Conservation (phyloP, 169 alveolate species). For the Neospora caninum region DNA sequence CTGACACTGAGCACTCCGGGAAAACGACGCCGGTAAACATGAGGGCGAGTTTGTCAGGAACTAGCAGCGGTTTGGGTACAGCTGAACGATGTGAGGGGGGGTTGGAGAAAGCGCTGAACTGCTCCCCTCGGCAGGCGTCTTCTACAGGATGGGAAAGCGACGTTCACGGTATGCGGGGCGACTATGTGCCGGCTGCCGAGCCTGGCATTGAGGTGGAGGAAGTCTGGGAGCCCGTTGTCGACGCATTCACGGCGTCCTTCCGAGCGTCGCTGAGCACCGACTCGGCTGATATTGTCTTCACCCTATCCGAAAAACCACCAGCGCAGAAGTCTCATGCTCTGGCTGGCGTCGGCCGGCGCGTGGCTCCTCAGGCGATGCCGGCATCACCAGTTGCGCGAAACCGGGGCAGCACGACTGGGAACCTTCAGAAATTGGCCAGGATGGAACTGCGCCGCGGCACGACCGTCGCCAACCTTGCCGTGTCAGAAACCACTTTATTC, state of each 20-base stretch:
- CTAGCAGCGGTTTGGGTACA: too few species aligned
- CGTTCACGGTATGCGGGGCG: too few species aligned
- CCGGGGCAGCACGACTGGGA: not conserved
- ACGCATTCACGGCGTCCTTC: not conserved
- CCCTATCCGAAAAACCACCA: not conserved
- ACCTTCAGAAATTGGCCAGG: not conserved
- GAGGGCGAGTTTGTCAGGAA: too few species aligned
- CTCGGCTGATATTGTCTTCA: not conserved
- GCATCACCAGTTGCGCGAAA: not conserved
- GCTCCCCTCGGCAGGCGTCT: too few species aligned
- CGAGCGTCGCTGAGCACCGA: not conserved
- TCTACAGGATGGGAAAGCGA: too few species aligned
- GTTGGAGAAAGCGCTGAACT: too few species aligned
- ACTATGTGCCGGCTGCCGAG: not conserved
- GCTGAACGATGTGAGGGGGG: too few species aligned
- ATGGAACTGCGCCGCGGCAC: not conserved
- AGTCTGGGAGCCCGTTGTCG: slow-evolving; percentile 6
- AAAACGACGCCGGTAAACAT: too few species aligned
- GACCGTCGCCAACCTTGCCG: not conserved
- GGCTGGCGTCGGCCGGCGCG: not conserved
- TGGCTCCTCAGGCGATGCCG: not conserved
- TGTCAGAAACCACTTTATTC: not conserved
- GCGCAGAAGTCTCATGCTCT: not conserved
- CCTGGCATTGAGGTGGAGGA: not conserved
- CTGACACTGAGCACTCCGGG: too few species aligned